phyloP scores from a whole-genome alignment of 2,329 filamentous ascomycete species.

The Bipolaris zeicola region DNA sequence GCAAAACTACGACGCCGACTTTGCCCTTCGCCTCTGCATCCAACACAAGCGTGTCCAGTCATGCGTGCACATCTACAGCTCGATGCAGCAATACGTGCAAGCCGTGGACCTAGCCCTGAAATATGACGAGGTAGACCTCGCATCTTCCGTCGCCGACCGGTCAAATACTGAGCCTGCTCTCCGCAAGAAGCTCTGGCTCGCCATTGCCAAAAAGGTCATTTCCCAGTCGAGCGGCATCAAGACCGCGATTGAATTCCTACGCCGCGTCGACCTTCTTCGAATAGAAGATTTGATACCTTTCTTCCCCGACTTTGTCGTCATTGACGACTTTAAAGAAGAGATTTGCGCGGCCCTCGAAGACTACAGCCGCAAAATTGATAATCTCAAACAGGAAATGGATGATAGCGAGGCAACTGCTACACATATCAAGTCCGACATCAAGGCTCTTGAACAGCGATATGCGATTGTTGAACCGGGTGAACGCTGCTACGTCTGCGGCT shows the following conservation, averaged over 20 bases:
- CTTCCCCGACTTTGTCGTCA: slow-evolving; percentile 97
- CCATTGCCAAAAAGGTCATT: slow-evolving; percentile 93
- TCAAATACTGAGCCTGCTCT: slow-evolving; percentile 78
- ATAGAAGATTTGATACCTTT: slow-evolving; percentile 98
- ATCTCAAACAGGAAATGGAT: slow-evolving; percentile 91
- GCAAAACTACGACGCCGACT: slow-evolving; percentile 90
- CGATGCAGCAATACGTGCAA: slow-evolving; percentile 92
- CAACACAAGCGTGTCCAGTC: slow-evolving; percentile 91
- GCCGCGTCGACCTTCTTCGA: slow-evolving; percentile 85
- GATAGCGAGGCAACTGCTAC: slow-evolving; percentile 85
- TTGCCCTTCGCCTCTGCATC: slow-evolving; percentile 93
- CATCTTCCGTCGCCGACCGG: slow-evolving; percentile 84
- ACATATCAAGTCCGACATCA: slow-evolving; percentile 90
- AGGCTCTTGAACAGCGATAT: slow-evolving; percentile 83
- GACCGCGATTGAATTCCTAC: slow-evolving; percentile 85
- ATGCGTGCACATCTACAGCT: slow-evolving; percentile 95
- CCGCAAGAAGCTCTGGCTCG: slow-evolving; percentile 93
- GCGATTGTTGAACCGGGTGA: slow-evolving; percentile 97
- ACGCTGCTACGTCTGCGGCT: slow-evolving; percentile 84
- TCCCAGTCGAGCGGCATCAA: slow-evolving; percentile 83
- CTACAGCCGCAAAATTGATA: slow-evolving; percentile 89
- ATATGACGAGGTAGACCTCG: slow-evolving; percentile 87
- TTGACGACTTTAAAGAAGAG: slow-evolving; percentile 98
- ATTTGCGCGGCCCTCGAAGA: slow-evolving; percentile 93
- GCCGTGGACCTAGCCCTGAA: slow-evolving; percentile 91